Percentiles rank a stretch among this genome's conserved stretches.
Evolutionary conservation across 768 basidiomycete genomes (phyloP).

Genomic region (Tylopilus cervinicoccineus): DNA sequence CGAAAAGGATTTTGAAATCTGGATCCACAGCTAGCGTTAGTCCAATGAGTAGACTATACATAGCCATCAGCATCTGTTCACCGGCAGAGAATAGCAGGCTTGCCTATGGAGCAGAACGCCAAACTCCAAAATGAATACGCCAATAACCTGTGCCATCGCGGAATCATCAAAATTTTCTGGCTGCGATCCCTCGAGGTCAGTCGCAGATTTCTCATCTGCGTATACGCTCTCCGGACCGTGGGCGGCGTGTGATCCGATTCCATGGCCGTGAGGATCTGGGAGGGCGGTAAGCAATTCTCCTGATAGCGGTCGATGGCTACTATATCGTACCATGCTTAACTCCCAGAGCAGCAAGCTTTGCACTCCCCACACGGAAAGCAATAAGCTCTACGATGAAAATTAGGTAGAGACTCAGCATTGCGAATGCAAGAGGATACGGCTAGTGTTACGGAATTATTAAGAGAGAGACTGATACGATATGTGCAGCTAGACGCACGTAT

Average conservation of each 20-base stretch:
- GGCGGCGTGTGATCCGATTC: conserved; percentile 52
- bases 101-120: conserved; percentile 86
- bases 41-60: conserved; percentile 71
- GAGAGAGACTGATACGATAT: not conserved
- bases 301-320: not conserved
- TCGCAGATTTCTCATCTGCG: conserved; percentile 5
- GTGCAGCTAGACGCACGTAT: conserved; percentile 52
- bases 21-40: conserved; percentile 88
- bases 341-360: conserved; percentile 65
- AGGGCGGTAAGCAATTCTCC: not conserved
- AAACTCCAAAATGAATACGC: conserved; percentile 90
- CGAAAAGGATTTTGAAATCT: conserved; percentile 79
- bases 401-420: conserved; percentile 73
- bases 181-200: conserved; percentile 29
- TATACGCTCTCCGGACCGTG: conserved; percentile 59
- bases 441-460: conserved; percentile 26
- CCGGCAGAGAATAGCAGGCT: not conserved
- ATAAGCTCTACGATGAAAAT: conserved; percentile 85
- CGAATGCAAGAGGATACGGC: conserved; percentile 81
- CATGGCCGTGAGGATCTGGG: conserved; percentile 67
- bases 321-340: conserved; percentile 49
- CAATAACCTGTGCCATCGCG: conserved; percentile 69
- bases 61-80: not conserved
- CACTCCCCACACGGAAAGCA: conserved; percentile 83
- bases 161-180: conserved; percentile 34